A percentile compares a stretch with the other conserved stretches of the same genome.
These are phyloP conservation scores for Stylonectria norvegica DNA, from an alignment of 2,329 filamentous ascomycete species.

Conservation along the genomic window DNA sequence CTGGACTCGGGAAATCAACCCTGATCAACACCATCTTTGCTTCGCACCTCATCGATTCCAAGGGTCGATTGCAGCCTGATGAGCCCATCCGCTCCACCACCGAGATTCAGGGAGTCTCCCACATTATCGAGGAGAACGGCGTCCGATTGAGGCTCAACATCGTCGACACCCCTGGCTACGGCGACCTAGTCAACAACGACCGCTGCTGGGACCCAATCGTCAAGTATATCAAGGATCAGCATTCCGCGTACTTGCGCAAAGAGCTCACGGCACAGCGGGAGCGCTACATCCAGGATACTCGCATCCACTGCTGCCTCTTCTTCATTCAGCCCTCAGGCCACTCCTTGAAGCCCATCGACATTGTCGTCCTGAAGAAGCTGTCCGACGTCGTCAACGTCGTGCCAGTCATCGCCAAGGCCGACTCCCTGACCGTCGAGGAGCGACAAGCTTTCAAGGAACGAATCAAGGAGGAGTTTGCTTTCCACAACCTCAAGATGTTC, in stretches of 20 bases:
- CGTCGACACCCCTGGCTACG: slow-evolving; percentile 97
- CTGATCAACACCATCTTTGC: slow-evolving; percentile 99
- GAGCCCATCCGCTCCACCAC: slow-evolving; percentile 94
- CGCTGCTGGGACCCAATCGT: slow-evolving; percentile 99
- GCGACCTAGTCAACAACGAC: slow-evolving; percentile 99
- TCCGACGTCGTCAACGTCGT: slow-evolving; percentile 99
- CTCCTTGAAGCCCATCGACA: slow-evolving; percentile 98
- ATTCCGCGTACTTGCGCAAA: slow-evolving; percentile 98
- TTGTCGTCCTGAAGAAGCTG: slow-evolving; percentile 98
- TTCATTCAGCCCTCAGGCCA: slow-evolving; percentile 99
- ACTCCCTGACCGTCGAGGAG: slow-evolving; percentile 94
- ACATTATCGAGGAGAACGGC: slow-evolving; percentile 99
- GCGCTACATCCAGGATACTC: slow-evolving; percentile 97
- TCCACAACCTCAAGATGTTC: slow-evolving; percentile 99
- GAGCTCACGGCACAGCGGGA: slow-evolving; percentile 98
- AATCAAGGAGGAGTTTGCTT: slow-evolving; percentile 99
- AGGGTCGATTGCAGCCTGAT: slow-evolving; percentile 88
- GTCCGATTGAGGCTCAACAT: slow-evolving; percentile 97
- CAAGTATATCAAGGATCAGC: slow-evolving; percentile 99
- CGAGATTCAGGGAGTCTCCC: slow-evolving; percentile 95
- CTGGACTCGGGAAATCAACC: slow-evolving; percentile 96
- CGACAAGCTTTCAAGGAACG: slow-evolving; percentile 94
- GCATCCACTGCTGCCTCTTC: slow-evolving; percentile 99
- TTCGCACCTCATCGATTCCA: slow-evolving; percentile 98
- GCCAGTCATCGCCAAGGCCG: slow-evolving; percentile 96